Base-by-base conservation (phyloP, 2,329 filamentous ascomycete species). In the Xylaria arbuscula region DNA sequence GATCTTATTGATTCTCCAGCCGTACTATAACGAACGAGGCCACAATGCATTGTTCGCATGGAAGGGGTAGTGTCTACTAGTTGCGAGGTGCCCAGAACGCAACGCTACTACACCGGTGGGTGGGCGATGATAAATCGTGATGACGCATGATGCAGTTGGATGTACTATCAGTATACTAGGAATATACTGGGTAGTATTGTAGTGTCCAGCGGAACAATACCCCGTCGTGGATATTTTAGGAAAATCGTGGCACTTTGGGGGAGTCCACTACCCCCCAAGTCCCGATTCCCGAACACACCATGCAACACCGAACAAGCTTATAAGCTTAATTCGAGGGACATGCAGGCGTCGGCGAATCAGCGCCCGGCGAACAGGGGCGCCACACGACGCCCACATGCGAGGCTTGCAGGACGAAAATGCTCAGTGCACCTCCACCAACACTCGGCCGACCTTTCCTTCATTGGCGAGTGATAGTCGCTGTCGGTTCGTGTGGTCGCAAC, bases 311-410 rank as follows among this genome's bases (percentile, higher is more conserved):
- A 64, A 69, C 69, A 69, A 70, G 66, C 69, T 69, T 64, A 70
- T 70, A 69, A 70, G 69, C 69, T 70, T 70, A 70, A 70, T 66
- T 70, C 66, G 69, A 70, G 63, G 69, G 53, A 42, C 69, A 69
- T 69, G 66, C 66, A 51, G 48, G 48, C 59, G 40, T 61, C 58
- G 50, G 34, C 68, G 62, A 70, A 70, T 70, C 50, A 70, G 57
- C 38, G 3, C 1, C 36, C 22, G 24, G 28, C 28, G n/a, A 22
- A 60, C 58, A 47, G 60, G 48, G 59, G 58, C 66, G 62, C 68
- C 68, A 63, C 68, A 67, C 64, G 64, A 68, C 64, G 45, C 57
- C 68, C 56, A 64, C 65, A 70, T 67, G 68, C 58, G 57, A 70
- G 58, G 57, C 62, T 61, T 67, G 64, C 65, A 70, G 64, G 57